Conservation (phyloP, 2,329 filamentous ascomycete genomes). For the Gnomoniopsis sp. region DNA sequence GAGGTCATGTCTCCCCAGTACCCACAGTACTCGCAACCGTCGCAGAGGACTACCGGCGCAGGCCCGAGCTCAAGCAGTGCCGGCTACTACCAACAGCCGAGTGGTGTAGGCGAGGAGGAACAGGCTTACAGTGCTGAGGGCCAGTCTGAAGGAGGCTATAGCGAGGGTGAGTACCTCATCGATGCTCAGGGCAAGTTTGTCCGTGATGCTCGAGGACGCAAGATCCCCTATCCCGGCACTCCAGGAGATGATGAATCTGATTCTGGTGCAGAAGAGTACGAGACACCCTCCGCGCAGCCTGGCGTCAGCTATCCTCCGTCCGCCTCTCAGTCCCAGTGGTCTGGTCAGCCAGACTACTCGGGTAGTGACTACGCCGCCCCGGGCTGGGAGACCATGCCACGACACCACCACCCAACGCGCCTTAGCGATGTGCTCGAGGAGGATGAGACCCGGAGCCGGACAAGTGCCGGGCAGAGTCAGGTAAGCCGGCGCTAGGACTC, state of each 20-base stretch:
- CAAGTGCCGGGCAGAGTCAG: slow-evolving; percentile 66
- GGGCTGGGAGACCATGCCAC: slow-evolving; percentile 72
- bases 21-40: slow-evolving; percentile 25
- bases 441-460: slow-evolving; percentile 76
- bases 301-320: slow-evolving; percentile 34
- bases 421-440: slow-evolving; percentile 86
- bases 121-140: slow-evolving; percentile 38
- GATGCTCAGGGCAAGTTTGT: slow-evolving; percentile 60
- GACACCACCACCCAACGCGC: slow-evolving; percentile 83
- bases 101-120: slow-evolving; percentile 39
- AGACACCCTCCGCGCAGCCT: slow-evolving; percentile 45
- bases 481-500: slow-evolving; percentile 41
- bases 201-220: slow-evolving; percentile 58
- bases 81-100: slow-evolving; percentile 42
- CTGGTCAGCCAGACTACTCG: slow-evolving; percentile 56
- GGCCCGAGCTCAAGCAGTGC: slow-evolving; percentile 33
- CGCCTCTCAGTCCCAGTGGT: slow-evolving; percentile 41
- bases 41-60: slow-evolving; percentile 28
- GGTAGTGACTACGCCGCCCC: slow-evolving; percentile 64
- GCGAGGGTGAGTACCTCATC: slow-evolving; percentile 69
- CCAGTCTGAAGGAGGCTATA: slow-evolving; percentile 60
- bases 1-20: slow-evolving; percentile 14
- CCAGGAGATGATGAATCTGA: slow-evolving; percentile 47
- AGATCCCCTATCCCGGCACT: slow-evolving; percentile 49
- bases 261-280: slow-evolving; percentile 54